These are phyloP conservation scores for Corynascus novoguineensis DNA, from an alignment of 495 filamentous ascomycete genomes.

Conservation along the genomic window DNA sequence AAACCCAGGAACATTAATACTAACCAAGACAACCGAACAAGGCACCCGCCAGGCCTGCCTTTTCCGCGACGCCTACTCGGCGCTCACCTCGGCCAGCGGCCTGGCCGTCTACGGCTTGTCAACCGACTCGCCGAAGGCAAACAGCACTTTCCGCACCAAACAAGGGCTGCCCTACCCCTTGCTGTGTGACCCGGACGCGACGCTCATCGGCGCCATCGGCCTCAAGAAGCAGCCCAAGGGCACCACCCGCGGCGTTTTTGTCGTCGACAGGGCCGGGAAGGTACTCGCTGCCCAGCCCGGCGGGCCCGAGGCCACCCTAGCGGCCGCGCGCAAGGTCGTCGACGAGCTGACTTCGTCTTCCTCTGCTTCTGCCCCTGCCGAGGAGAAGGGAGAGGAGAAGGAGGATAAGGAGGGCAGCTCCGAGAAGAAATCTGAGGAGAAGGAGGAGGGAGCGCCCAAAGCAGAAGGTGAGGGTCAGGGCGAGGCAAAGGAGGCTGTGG, in stretches of 20 bases:
- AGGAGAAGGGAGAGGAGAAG: conserved; percentile 8
- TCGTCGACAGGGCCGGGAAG: conserved; percentile 69
- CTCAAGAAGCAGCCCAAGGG: conserved; percentile 70
- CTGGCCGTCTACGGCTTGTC: conserved; percentile 85
- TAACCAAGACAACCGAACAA: conserved; percentile 28
- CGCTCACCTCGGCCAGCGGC: conserved; percentile 74
- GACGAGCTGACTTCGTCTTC: no score
- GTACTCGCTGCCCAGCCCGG: conserved; percentile 57
- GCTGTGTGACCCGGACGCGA: conserved; percentile 70
- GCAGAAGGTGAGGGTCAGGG: not conserved
- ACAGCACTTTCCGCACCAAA: conserved; percentile 84
- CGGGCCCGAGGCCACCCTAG: conserved; percentile 54
- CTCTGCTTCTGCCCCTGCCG: no score
- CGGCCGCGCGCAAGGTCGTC: conserved; percentile 51
- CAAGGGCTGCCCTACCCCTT: conserved; percentile 84
- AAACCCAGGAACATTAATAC: conserved; percentile 9
- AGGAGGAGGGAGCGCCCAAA: conserved; percentile 24
- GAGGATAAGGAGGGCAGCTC: conserved; percentile 22
- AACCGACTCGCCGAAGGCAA: conserved; percentile 77
- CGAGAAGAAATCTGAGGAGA: conserved; percentile 23
- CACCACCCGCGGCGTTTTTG: conserved; percentile 81
- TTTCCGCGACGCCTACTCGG: conserved; percentile 77
- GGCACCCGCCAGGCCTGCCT: conserved; percentile 90
- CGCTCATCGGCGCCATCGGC: conserved; percentile 69
- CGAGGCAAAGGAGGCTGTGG: not conserved